Evolutionary conservation across 768 basidiomycete species (phyloP).

Genomic region (Astraeus odoratus): DNA sequence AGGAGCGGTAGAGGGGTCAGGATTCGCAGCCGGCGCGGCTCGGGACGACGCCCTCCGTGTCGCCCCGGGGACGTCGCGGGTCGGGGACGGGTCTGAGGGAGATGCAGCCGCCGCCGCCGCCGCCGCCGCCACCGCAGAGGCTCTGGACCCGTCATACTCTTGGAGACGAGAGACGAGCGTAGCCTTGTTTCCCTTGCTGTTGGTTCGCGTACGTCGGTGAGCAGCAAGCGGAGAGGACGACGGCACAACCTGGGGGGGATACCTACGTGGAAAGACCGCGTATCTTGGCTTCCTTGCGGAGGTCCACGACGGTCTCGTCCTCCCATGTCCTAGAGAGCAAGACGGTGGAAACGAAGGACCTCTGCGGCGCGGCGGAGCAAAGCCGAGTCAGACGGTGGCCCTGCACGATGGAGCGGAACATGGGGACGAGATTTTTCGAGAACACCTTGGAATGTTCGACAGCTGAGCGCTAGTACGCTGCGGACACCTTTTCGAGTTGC

Average conservation of each 20-base stretch:
- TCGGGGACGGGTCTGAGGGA: constrained; percentile 11
- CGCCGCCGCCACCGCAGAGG: constrained; percentile 12
- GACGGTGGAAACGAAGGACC: constrained; percentile 45
- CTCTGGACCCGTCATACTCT: constrained; percentile 36
- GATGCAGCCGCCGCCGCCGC: constrained; percentile 14
- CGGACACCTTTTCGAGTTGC: too few species aligned
- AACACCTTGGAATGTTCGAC: too few species aligned
- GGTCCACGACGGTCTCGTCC: constrained; percentile 39
- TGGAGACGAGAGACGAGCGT: constrained; percentile 48
- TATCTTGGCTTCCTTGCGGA: constrained; percentile 46
- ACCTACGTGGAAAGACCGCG: constrained; percentile 53
- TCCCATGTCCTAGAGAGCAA: constrained; percentile 54
- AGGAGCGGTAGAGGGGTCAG: constrained; percentile 20
- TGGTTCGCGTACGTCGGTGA: too few species aligned
- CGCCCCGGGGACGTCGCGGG: constrained; percentile 16
- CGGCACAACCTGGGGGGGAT: background rate
- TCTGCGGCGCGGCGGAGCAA: constrained; percentile 9
- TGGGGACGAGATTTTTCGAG: constrained; percentile 9
- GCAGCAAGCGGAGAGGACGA: constrained; percentile 10
- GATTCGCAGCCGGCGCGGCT: constrained; percentile 10
- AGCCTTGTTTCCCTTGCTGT: constrained; percentile 54
- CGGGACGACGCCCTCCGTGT: constrained; percentile 22
- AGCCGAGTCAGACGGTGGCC: constrained; percentile 9
- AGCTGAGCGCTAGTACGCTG: too few species aligned
- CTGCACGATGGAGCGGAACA: constrained; percentile 22